These are phyloP conservation scores for Bruguiera hainesii DNA, from an alignment of 441 rosid species.

Conservation along the genomic window DNA sequence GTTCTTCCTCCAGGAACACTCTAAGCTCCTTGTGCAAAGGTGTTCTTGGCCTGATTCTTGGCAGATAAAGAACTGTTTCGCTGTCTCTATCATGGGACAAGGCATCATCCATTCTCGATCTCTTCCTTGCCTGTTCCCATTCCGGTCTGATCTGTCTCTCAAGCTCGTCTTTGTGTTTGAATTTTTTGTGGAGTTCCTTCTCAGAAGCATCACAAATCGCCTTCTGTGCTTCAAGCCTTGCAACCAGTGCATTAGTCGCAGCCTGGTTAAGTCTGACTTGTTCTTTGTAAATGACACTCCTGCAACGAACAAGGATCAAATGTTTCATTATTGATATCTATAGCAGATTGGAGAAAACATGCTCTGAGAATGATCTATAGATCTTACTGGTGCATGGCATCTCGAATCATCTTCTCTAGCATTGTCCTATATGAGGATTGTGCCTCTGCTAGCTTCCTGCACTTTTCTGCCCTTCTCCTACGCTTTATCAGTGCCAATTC, in stretches of 20 bases:
- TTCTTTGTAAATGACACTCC: constrained; percentile 93
- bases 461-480: constrained; percentile 87
- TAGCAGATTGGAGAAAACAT: neutral
- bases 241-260: constrained; percentile 73
- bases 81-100: constrained; percentile 44
- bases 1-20: constrained; percentile 71
- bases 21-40: constrained; percentile 66
- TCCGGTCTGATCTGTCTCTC: constrained; percentile 73
- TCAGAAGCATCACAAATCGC: constrained; percentile 82
- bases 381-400: constrained; percentile 98
- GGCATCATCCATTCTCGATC: constrained; percentile 59
- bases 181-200: constrained; percentile 80
- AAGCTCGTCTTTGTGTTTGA: constrained; percentile 70
- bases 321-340: neutral
- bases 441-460: constrained; percentile 89
- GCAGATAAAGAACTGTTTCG: constrained; percentile 51
- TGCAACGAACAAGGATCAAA: constrained; percentile 25
- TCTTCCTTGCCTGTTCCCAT: constrained; percentile 73
- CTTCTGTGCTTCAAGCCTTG: constrained; percentile 89
- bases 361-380: neutral
- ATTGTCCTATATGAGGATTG: constrained; percentile 75
- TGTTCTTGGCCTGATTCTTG: constrained; percentile 50
- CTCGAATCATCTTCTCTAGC: constrained; percentile 94
- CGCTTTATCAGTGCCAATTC: constrained; percentile 68
- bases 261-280: constrained; percentile 89